Percentiles rank a stretch among this genome's conserved stretches.
phyloP scores from a whole-genome alignment of 257 asterid species.

The Petunia axillaris region DNA sequence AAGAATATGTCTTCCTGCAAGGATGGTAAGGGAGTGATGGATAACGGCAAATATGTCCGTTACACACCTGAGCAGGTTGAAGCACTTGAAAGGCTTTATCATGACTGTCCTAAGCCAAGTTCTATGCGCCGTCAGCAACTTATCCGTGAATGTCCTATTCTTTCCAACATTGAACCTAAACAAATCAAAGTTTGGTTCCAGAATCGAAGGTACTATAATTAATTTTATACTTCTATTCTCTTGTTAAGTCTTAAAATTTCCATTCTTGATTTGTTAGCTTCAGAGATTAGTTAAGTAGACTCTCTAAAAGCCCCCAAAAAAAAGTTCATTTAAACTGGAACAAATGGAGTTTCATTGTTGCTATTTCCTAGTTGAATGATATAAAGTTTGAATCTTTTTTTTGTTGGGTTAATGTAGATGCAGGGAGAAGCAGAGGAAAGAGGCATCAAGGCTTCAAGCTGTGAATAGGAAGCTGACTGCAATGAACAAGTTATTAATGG shows the following conservation, averaged over 20 bases:
- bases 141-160: conserved; percentile 82
- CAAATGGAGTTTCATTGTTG: too few relatives aligned
- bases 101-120: conserved; percentile 90
- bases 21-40: conserved; percentile 64
- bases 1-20: conserved; percentile 67
- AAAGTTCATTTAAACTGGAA: too few relatives aligned
- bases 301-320: too few relatives aligned
- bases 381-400: too few relatives aligned
- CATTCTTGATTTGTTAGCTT: background rate
- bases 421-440: conserved; percentile 92
- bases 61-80: conserved; percentile 93
- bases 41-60: conserved; percentile 80
- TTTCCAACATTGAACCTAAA: conserved; percentile 79
- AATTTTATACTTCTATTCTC: background rate
- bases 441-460: conserved; percentile 78
- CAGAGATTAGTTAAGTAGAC: too few relatives aligned
- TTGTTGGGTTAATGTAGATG: conserved; percentile 51
- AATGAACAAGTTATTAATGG: conserved; percentile 92
- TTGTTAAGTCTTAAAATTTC: background rate
- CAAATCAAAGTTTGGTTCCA: conserved; percentile 98
- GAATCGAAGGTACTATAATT: conserved; percentile 65
- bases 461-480: conserved; percentile 88
- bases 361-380: too few relatives aligned
- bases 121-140: conserved; percentile 90
- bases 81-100: conserved; percentile 90